phyloP scores from a whole-genome alignment of 2,329 filamentous ascomycete species.

The Beauveria sp. region DNA sequence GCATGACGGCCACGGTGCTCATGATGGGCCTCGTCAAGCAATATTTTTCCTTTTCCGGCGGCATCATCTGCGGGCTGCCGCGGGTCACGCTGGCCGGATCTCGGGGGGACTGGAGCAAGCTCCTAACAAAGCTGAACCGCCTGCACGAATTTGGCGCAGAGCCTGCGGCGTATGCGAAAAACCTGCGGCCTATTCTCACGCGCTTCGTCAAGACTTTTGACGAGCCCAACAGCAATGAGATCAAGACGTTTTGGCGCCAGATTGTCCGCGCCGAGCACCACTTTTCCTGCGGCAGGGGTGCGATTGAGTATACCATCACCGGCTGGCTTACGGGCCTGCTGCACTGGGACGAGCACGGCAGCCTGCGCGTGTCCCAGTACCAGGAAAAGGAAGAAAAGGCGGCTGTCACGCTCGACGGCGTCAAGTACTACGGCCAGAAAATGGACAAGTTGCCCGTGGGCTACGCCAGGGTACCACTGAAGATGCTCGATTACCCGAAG shows the following conservation, averaged over 20 bases:
- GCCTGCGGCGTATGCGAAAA: slow-evolving; percentile 28
- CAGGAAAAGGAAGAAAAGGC: not conserved
- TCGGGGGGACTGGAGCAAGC: slow-evolving; percentile 30
- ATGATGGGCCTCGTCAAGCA: slow-evolving; percentile 38
- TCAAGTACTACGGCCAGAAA: slow-evolving; percentile 22
- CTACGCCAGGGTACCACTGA: slow-evolving; percentile 33
- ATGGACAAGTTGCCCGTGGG: slow-evolving; percentile 27
- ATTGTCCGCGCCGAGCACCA: slow-evolving; percentile 30
- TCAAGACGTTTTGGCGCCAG: slow-evolving; percentile 34
- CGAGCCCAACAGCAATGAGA: slow-evolving; percentile 24
- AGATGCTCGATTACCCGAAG: slow-evolving; percentile 26
- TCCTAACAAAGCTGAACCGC: slow-evolving; percentile 35
- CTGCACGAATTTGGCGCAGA: slow-evolving; percentile 37
- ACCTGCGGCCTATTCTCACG: slow-evolving; percentile 36
- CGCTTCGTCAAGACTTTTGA: slow-evolving; percentile 39
- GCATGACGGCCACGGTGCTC: slow-evolving; percentile 33
- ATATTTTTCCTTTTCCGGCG: slow-evolving; percentile 30
- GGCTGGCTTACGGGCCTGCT: slow-evolving; percentile 44
- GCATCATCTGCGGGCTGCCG: slow-evolving; percentile 35
- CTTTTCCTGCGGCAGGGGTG: slow-evolving; percentile 22
- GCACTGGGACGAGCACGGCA: slow-evolving; percentile 34
- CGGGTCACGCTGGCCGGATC: slow-evolving; percentile 33
- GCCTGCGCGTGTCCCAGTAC: slow-evolving; percentile 13
- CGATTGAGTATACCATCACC: slow-evolving; percentile 29
- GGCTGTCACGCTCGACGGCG: slow-evolving; percentile 20